A percentile compares a stretch with the other conserved stretches of the same genome.
These are phyloP conservation scores for Clausena lansium DNA, from an alignment of 345 rosid species.

Conservation along the genomic window DNA sequence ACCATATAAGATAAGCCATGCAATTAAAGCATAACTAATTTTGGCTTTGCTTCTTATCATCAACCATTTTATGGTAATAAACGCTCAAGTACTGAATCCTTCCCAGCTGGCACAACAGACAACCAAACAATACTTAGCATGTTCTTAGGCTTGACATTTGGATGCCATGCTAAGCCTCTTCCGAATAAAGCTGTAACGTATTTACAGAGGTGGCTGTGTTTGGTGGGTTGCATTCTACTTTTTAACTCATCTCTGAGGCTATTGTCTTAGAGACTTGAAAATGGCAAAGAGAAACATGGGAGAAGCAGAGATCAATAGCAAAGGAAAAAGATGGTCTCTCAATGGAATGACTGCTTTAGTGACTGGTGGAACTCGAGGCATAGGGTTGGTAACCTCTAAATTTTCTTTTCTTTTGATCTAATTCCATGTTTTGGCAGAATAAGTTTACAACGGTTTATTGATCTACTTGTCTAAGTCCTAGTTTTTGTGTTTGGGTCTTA, in stretches of 20 bases:
- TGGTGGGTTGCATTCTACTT: not conserved
- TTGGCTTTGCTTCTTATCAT: too few species aligned
- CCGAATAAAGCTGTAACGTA: not conserved
- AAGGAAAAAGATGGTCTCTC: constrained; percentile 23
- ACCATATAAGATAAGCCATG: too few species aligned
- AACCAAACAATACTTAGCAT: not conserved
- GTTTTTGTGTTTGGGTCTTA: not conserved
- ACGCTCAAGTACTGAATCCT: too few species aligned
- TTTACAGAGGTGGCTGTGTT: not conserved
- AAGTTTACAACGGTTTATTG: not conserved
- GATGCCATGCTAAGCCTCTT: not conserved
- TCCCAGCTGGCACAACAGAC: not conserved
- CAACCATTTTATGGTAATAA: too few species aligned
- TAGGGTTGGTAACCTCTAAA: constrained; percentile 7
- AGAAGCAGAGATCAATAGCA: not conserved
- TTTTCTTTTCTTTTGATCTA: not conserved
- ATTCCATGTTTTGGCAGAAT: not conserved
- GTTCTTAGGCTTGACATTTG: not conserved
- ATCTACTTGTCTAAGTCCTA: not conserved
- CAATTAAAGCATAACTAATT: too few species aligned
- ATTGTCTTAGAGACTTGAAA: not conserved
- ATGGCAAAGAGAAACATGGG: not conserved
- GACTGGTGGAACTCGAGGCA: constrained; percentile 31
- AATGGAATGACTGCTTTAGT: constrained; percentile 27
- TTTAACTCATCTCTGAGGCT: not conserved